These are phyloP conservation scores for Acanthamoeba divionensis DNA, from an alignment of 208 protist genomes.

Conservation along the genomic window DNA sequence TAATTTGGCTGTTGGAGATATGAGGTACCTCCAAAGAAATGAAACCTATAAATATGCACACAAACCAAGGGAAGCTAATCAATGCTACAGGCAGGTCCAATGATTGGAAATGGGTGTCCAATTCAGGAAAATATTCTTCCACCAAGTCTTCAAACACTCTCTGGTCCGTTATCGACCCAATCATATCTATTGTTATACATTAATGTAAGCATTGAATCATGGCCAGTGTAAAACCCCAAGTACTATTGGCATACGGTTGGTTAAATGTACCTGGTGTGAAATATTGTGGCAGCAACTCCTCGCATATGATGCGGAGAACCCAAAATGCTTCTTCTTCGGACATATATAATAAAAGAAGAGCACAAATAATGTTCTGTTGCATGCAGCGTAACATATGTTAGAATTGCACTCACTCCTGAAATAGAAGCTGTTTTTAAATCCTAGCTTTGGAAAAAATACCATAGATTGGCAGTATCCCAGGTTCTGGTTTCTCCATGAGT, in stretches of 20 bases:
- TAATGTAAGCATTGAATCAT: neutral
- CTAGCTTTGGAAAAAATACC: neutral
- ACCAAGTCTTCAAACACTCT: constrained; percentile 45
- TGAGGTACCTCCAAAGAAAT: constrained; percentile 31
- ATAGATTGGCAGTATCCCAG: constrained; percentile 78
- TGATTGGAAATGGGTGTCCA: neutral
- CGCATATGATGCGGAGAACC: constrained; percentile 69
- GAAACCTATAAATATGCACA: constrained; percentile 77
- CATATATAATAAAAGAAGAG: constrained; percentile 62
- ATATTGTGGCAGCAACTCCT: constrained; percentile 65
- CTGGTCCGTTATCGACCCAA: constrained; percentile 45
- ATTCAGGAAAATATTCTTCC: constrained; percentile 18
- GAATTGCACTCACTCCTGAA: neutral
- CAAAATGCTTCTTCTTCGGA: constrained; percentile 79
- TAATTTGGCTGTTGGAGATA: neutral
- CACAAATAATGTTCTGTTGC: constrained; percentile 71
- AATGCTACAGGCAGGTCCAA: constrained; percentile 40
- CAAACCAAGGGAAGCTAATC: constrained; percentile 65
- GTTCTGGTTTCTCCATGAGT: constrained; percentile 69
- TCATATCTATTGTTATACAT: constrained; percentile 7
- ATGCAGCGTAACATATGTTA: neutral
- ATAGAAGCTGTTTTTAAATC: neutral
- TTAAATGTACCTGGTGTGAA: neutral
- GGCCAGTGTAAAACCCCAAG: neutral
- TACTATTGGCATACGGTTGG: too few species aligned